Evolutionary conservation across 148 eudicot genomes (phyloP), one percentile per base, ranked within the genome.

Genomic region (Diospyros lotus): DNA sequence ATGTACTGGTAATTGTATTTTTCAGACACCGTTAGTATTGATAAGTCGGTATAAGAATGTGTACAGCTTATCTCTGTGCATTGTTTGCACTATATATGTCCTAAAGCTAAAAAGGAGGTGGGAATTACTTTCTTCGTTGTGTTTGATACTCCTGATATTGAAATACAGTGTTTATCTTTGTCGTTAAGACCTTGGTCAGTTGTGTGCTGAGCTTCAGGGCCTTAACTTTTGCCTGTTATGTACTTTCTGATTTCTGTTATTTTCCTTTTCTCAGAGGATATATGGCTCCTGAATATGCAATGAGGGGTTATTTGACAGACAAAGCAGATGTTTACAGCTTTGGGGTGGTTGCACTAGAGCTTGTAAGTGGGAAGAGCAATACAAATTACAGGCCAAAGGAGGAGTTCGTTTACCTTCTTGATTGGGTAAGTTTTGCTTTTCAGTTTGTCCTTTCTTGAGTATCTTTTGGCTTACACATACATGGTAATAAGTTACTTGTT

Each of bases 281-380:
- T 75, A 93, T 93, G 96, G 98, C 98, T 73, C 97, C 93, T 6
- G 97, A 93, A 82, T 93, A 93, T 73, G 97, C 97, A 42, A 87
- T 90, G 97, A 91, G 96, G 68, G 96, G 98, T 50, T 89, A 89
- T 78, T 83, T 93, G 69, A 93, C 94, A 2, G 93, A 89, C 73
- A 93, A 93, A 86, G 98, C 98, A 52, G 98, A 93, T 76, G 92
- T 93, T 64, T 93, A 91, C 79, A 93, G 98, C 79, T 93, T 85
- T 71, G 96, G 98, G 68, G 81, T 93, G 17, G 98, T 93, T 43
- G 79, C 85, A 50, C 79, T 93, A 46, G 98, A 91, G 82, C 85
- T 89, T 75, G 92, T 93, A 15, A 93, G 94, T 59, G 97, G 98
- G 75, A 89, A 86, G 74, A 88, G 93, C 80, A 93, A 93, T 81